A percentile compares a stretch with the other conserved stretches of the same genome.
Conservation (phyloP, 2,329 filamentous ascomycete genomes). For the Pseudocercospora crystallina region DNA sequence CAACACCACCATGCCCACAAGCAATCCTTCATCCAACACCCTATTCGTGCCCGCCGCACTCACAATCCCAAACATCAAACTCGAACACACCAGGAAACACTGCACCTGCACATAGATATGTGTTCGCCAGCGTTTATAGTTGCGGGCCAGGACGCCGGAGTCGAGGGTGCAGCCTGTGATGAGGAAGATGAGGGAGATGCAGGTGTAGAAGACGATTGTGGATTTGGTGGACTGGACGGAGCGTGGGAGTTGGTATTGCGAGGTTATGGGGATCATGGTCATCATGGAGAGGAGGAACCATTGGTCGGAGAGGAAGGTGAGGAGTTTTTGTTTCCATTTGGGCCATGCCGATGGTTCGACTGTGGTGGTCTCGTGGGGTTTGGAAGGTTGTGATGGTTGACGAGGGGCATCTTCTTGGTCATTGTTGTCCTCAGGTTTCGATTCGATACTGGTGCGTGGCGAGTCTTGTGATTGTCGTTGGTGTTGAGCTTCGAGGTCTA, state of each 20-base stretch:
- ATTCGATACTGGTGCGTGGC: neutral
- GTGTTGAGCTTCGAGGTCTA: neutral
- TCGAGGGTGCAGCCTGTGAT: conserved; percentile 70
- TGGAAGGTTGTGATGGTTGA: neutral
- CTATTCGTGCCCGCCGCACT: conserved; percentile 51
- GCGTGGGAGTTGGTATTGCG: conserved; percentile 56
- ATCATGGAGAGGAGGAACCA: conserved; percentile 67
- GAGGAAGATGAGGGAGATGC: conserved; percentile 67
- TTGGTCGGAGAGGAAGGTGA: conserved; percentile 44
- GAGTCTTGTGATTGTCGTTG: too few relatives aligned
- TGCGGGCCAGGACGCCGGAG: conserved; percentile 59
- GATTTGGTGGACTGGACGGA: conserved; percentile 53
- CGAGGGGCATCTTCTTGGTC: neutral
- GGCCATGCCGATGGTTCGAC: neutral
- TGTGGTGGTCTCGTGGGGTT: neutral
- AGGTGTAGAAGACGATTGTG: conserved; percentile 63
- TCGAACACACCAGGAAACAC: conserved; percentile 65
- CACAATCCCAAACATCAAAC: conserved; percentile 58
- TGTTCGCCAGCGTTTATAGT: conserved; percentile 68
- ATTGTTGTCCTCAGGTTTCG: neutral
- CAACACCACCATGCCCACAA: conserved; percentile 66
- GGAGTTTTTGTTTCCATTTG: conserved; percentile 1
- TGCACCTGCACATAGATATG: conserved; percentile 66
- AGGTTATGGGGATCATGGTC: conserved; percentile 53
- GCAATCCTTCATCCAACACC: conserved; percentile 62